phyloP scores from a whole-genome alignment of 805 yeast species.

The Myxozyma udenii region DNA sequence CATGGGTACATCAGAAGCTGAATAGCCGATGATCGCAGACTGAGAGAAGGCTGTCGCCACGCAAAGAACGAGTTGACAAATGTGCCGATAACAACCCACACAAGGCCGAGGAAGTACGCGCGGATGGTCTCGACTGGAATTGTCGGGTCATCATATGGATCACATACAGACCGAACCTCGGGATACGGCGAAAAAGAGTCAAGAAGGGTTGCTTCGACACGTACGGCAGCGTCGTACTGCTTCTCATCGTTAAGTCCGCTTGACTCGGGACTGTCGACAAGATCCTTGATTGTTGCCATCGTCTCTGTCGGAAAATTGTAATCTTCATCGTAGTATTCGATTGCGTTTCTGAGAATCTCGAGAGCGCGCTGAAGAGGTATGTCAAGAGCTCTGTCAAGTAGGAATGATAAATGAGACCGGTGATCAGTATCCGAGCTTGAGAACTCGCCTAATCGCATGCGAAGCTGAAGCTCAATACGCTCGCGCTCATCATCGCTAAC shows the following conservation, averaged over 20 bases:
- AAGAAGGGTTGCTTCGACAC: slow-evolving; percentile 38
- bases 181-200: slow-evolving; percentile 54
- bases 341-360: slow-evolving; percentile 40
- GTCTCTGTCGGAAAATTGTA: slow-evolving; percentile 45
- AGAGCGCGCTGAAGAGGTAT: slow-evolving; percentile 42
- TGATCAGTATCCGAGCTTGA: too few species aligned
- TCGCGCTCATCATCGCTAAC: not conserved
- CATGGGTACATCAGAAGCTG: slow-evolving; percentile 60
- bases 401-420: too few species aligned
- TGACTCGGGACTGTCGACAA: slow-evolving; percentile 33
- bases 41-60: slow-evolving; percentile 54
- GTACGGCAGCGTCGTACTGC: slow-evolving; percentile 31
- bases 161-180: slow-evolving; percentile 59
- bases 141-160: slow-evolving; percentile 36
- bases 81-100: slow-evolving; percentile 33
- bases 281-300: slow-evolving; percentile 36
- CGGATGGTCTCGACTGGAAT: slow-evolving; percentile 54
- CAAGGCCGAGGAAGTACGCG: slow-evolving; percentile 47
- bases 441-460: not conserved
- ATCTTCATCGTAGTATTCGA: slow-evolving; percentile 44
- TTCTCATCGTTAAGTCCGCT: slow-evolving; percentile 6
- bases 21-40: slow-evolving; percentile 51
- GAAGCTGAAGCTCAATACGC: not conserved
- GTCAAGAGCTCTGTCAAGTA: slow-evolving; percentile 40
- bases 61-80: slow-evolving; percentile 46